Base-by-base conservation (phyloP, 2,329 filamentous ascomycete species). In the Diaporthe sp. region DNA sequence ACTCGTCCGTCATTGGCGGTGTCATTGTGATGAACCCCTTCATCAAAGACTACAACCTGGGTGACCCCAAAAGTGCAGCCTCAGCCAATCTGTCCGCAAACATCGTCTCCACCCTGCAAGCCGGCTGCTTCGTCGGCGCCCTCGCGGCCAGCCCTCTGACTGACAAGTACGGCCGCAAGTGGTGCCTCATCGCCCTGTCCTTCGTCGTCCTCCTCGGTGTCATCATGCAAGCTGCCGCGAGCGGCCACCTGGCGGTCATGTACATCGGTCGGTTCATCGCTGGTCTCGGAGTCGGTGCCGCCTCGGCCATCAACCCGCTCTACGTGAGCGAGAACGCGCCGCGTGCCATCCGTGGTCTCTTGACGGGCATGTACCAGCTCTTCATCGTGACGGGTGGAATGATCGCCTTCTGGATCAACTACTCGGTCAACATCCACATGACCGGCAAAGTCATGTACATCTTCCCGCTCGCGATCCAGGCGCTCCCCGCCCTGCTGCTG, bases 391-490 rank as follows among this genome's bases (percentile, higher is more conserved):
- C 82, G 10, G 84, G 84, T 17, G 84, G 83, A 73, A 83, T 86
- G 82, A 82, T 85, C 58, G 82, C 84, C 7, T 86, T 85, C 77
- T 85, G 84, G 87, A 88, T 87, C 79, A 90, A 89, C 81, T 91
- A 69, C 64, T 66, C 54, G 19, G 52, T 42, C 19, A 50, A 38
- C 28, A 25, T n/a, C 42, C 19, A 76, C 70, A 28, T 76, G 75
- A 58, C 60, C 75, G 77, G 35, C 69, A 80, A 83, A 25, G 81
- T 85, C 22, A 84, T 84, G 77, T 92, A 90, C 81, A 86, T 92
- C 67, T 86, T 92, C 2, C 92, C 92, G 0, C 86, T 94, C 10
- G 87, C 89, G 55, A 86, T 93, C 78, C 92, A 93, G 80, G 89
- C 87, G 28, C 84, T 94, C 2, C 92, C 92, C 0, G 90, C 91